Conservation (phyloP, 139 green algal species). For the Haematococcus lacustris region DNA sequence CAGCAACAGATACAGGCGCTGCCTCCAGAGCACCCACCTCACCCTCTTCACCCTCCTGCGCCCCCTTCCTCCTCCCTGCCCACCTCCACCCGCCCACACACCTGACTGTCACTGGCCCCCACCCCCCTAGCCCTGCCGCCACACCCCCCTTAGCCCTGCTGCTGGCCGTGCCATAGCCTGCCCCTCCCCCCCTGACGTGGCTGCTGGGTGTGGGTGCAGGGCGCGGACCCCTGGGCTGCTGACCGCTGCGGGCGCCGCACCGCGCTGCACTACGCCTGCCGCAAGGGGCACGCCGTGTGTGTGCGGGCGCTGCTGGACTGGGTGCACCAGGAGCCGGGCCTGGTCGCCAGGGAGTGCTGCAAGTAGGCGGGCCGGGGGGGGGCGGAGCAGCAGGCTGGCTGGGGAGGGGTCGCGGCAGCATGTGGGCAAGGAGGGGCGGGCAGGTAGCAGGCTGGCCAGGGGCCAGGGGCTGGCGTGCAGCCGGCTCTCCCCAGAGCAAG, state of each 20-base stretch:
- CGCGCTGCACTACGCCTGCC: constrained; percentile 37
- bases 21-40: too few relatives aligned
- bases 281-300: constrained; percentile 14
- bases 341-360: not conserved
- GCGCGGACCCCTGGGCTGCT: constrained; percentile 32
- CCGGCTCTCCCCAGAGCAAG: not conserved
- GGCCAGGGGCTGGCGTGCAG: not conserved
- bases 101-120: not conserved
- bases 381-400: not conserved
- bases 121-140: not conserved
- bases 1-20: too few relatives aligned
- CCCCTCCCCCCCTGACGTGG: too few relatives aligned
- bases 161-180: not conserved
- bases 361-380: not conserved
- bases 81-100: not conserved
- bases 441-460: not conserved
- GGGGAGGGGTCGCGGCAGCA: too few relatives aligned
- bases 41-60: not conserved
- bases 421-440: not conserved
- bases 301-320: constrained; percentile 22
- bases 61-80: not conserved
- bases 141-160: not conserved
- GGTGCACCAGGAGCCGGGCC: not conserved
- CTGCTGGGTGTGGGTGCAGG: too few relatives aligned
- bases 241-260: constrained; percentile 32